Conservation (phyloP, 306 rosid genomes). For the Oemleria cerasiformis region DNA sequence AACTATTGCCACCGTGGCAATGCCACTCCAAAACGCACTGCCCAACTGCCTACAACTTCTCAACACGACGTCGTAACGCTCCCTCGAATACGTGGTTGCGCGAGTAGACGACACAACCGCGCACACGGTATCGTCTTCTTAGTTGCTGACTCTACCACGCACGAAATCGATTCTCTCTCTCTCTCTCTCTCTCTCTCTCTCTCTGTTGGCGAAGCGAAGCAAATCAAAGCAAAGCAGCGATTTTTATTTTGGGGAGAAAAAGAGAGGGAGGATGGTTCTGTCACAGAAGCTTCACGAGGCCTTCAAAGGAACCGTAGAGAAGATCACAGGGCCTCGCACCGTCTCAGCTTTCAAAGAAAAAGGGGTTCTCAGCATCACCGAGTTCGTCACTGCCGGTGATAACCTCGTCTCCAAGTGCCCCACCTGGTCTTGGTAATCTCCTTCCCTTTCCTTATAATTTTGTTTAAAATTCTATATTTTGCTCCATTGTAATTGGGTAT, state of each 20-base stretch:
- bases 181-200: not conserved
- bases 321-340: slow-evolving; percentile 86
- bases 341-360: slow-evolving; percentile 98
- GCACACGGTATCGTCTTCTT: not conserved
- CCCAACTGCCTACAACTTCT: too few relatives aligned
- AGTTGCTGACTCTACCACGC: not conserved
- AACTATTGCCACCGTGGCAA: too few relatives aligned
- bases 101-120: not conserved
- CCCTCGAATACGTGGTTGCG: not conserved
- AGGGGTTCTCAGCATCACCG: slow-evolving; percentile 95
- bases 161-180: not conserved
- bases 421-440: slow-evolving; percentile 90
- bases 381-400: slow-evolving; percentile 84
- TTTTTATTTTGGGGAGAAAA: not conserved
- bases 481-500: not conserved
- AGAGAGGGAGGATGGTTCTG: slow-evolving; percentile 49
- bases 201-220: not conserved
- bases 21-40: too few relatives aligned
- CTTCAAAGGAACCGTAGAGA: slow-evolving; percentile 95
- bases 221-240: not conserved
- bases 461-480: not conserved
- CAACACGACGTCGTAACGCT: not conserved
- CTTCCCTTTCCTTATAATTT: not conserved
- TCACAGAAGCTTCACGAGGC: slow-evolving; percentile 96
- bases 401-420: slow-evolving; percentile 98